phyloP scores from a whole-genome alignment of 2,329 filamentous ascomycete genomes.

The Drechslerella dactyloides region DNA sequence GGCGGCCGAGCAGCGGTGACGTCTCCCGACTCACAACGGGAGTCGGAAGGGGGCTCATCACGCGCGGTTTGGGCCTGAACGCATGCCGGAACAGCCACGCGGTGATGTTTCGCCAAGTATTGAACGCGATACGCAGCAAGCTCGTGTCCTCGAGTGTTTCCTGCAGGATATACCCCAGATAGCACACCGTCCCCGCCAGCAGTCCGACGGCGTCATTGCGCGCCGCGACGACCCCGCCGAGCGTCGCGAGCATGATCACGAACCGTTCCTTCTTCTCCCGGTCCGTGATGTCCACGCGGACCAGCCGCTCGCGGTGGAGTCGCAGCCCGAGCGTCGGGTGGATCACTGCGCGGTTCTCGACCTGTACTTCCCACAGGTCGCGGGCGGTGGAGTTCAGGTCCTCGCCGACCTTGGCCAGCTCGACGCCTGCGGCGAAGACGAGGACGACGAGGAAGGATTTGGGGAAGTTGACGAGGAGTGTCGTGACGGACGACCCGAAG shows the following conservation, averaged over 20 bases:
- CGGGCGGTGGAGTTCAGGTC: constrained; percentile 75
- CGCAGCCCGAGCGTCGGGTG: constrained; percentile 53
- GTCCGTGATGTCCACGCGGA: constrained; percentile 66
- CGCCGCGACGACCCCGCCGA: constrained; percentile 80
- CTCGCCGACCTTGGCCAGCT: constrained; percentile 83
- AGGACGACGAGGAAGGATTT: constrained; percentile 80
- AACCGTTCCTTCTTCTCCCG: constrained; percentile 76
- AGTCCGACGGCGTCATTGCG: constrained; percentile 88
- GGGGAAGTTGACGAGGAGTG: constrained; percentile 75
- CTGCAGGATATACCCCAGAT: constrained; percentile 67
- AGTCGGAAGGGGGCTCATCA: constrained; percentile 6
- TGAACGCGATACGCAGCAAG: constrained; percentile 19
- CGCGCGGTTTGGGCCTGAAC: constrained; percentile 17
- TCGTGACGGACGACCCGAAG: constrained; percentile 75
- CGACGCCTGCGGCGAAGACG: constrained; percentile 86
- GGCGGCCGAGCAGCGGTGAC: constrained; percentile 23
- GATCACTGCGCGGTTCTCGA: constrained; percentile 57
- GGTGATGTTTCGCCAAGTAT: constrained; percentile 27
- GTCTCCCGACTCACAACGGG: constrained; percentile 34
- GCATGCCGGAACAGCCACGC: constrained; percentile 39
- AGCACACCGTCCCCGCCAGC: constrained; percentile 77
- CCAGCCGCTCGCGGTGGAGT: constrained; percentile 57
- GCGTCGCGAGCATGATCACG: constrained; percentile 88
- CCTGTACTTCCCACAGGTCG: constrained; percentile 61
- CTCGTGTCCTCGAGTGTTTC: constrained; percentile 49